Conservation (phyloP, 2,329 filamentous ascomycete species). For the Fusarium albosuccineum region DNA sequence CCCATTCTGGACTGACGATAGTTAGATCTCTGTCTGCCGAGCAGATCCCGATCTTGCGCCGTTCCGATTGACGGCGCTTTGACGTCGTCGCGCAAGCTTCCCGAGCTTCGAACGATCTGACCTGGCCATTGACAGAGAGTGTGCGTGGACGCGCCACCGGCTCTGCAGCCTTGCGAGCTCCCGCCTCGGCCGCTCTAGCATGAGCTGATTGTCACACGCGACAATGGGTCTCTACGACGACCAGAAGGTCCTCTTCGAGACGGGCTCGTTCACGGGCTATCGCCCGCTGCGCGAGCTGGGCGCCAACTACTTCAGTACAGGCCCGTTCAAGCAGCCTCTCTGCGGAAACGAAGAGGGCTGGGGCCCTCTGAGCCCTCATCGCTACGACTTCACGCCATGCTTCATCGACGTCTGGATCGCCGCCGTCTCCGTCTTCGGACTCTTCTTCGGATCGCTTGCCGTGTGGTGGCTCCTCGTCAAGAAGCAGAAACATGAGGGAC, state of each 20-base stretch:
- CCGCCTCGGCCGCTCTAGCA: constrained; percentile 34
- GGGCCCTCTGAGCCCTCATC: constrained; percentile 88
- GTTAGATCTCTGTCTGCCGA: constrained; percentile 11
- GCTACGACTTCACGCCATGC: constrained; percentile 97
- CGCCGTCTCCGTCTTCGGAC: constrained; percentile 80
- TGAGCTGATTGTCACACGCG: constrained; percentile 56
- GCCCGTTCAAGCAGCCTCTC: constrained; percentile 73
- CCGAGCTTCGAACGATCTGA: constrained; percentile 22
- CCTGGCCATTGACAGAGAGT: constrained; percentile 4
- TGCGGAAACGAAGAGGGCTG: constrained; percentile 94
- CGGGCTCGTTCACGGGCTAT: constrained; percentile 73
- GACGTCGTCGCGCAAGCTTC: constrained; percentile 37
- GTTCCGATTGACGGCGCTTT: constrained; percentile 24
- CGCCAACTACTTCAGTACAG: constrained; percentile 71
- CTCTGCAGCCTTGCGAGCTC: constrained; percentile 14
- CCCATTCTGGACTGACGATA: not conserved
- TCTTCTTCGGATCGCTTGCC: constrained; percentile 81
- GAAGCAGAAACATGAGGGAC: constrained; percentile 70
- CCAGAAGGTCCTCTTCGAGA: constrained; percentile 65
- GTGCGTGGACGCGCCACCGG: constrained; percentile 32
- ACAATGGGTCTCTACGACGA: constrained; percentile 50
- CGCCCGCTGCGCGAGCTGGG: constrained; percentile 65
- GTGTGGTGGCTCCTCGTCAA: constrained; percentile 83
- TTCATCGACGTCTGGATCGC: constrained; percentile 94
- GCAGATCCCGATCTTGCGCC: constrained; percentile 18